Evolutionary conservation across 1,284 basidiomycete species (phyloP).

Genomic region (Sporisorium sorghi): DNA sequence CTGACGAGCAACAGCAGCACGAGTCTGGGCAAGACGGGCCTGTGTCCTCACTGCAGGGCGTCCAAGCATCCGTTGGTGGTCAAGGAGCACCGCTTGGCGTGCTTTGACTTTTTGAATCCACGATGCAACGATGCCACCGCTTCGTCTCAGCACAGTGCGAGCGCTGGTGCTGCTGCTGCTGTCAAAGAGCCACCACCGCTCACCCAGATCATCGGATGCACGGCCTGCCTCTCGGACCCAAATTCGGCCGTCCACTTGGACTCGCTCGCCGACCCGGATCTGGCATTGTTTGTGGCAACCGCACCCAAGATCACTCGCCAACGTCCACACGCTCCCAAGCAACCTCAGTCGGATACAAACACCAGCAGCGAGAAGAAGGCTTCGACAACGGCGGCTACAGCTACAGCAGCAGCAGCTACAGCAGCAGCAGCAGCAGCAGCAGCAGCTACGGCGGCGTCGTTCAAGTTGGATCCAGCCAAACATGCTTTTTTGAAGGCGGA

Average conservation of each 20-base stretch:
- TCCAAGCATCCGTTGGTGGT: constrained; percentile 36
- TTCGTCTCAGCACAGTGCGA: not conserved
- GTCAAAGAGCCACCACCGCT: constrained; percentile 17
- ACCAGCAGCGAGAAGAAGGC: constrained; percentile 1
- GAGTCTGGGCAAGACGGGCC: constrained; percentile 19
- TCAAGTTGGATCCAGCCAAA: constrained; percentile 30
- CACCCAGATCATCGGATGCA: constrained; percentile 28
- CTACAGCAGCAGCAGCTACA: not conserved
- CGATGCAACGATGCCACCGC: constrained; percentile 14
- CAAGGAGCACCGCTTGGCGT: constrained; percentile 27
- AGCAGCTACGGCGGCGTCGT: not conserved
- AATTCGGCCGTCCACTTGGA: constrained; percentile 15
- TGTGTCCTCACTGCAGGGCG: constrained; percentile 34
- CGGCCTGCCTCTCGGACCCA: constrained; percentile 23
- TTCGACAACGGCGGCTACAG: not conserved
- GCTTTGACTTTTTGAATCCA: constrained; percentile 45
- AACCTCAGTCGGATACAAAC: not conserved
- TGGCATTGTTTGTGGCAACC: constrained; percentile 24
- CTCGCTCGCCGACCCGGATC: constrained; percentile 23
- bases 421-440: not conserved
- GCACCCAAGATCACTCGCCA: constrained; percentile 44
- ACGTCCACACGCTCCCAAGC: constrained; percentile 32
- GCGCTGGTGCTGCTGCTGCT: not conserved
- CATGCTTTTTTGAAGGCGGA: constrained; percentile 40
- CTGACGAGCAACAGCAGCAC: constrained; percentile 26